Evolutionary conservation across 2,329 filamentous ascomycete species (phyloP), one percentile per base, ranked within the genome.

Genomic region (Magnaporthiopsis rhizophila): DNA sequence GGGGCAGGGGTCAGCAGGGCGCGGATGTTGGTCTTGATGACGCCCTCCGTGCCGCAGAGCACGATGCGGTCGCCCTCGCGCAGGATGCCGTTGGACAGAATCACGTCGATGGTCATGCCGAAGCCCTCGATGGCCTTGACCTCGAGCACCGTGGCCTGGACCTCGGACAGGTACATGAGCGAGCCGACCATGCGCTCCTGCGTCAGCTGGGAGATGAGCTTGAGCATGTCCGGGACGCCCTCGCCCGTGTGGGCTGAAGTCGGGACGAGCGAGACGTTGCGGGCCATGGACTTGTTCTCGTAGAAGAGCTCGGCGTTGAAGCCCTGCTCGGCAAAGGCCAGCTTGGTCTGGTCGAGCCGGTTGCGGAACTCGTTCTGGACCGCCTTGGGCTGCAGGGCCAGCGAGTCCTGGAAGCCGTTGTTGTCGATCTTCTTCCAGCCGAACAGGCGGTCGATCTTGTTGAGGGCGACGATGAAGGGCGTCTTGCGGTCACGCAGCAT

Each of bases 401-500:
- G 81, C 78, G 89, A 94, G 76, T 98, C 94, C 72, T 92, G 88
- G 85, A 99, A 98, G 66, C 95, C 95, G 75, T 99, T 99, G 85
- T 99, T 97, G 73, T 95, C 92, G 67, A 97, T 92, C 81, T 94
- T 92, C 83, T 97, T 97, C 95, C 96, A 99, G 75, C 92, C 92
- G 75, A 97, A 99, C 21, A 99, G 87, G 86, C 95, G 92, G 86
- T 99, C 95, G 70, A 99, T 98, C 83, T 99, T 99, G 89, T 99
- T 99, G 74, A 99, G 83, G 1, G 96, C 96, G 57, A 99, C 96
- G 70, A 99, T 96, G 81, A 99, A 99, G 6, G 95, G 95, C 28
- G 95, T 99, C 79, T 95, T 96, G 72, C 92, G 86, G 72, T 97
- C 94, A 73, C 94, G 87, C 63, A 99, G 86, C 68, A 99, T 81